phyloP scores from a whole-genome alignment of 2,329 filamentous ascomycete species.

The Cladorrhinum sp. region DNA sequence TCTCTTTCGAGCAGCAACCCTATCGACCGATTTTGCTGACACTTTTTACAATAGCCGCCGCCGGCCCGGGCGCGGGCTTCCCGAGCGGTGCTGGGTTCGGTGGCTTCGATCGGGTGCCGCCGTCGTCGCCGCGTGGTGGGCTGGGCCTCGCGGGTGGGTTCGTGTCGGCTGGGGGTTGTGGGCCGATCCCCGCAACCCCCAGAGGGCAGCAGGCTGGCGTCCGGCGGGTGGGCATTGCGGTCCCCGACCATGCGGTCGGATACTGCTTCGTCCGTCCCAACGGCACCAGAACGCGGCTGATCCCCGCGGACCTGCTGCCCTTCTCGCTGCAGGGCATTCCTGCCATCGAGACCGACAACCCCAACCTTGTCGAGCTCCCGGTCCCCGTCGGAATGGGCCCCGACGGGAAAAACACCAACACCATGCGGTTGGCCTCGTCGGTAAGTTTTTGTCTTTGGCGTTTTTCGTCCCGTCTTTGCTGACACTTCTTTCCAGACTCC shows the following conservation, averaged over 20 bases:
- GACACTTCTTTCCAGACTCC: neutral
- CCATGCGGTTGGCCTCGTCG: conserved; percentile 36
- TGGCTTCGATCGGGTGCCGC: neutral
- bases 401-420: conserved; percentile 38
- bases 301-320: conserved; percentile 54
- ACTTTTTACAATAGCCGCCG: neutral
- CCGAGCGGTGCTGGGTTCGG: neutral
- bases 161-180: neutral
- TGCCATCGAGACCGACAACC: conserved; percentile 35
- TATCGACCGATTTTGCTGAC: neutral
- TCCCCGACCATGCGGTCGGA: conserved; percentile 27
- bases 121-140: neutral
- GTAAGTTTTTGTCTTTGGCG: conserved; percentile 28
- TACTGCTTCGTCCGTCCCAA: conserved; percentile 55
- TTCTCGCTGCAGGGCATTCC: conserved; percentile 42
- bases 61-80: neutral
- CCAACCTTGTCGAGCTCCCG: conserved; percentile 48
- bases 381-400: conserved; percentile 37
- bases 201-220: neutral
- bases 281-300: conserved; percentile 51
- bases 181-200: neutral
- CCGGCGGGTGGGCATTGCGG: neutral
- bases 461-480: neutral
- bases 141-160: neutral
- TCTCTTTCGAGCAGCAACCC: no score